phyloP scores from a whole-genome alignment of 2,329 filamentous ascomycete genomes.

The Blumeria hordei region DNA sequence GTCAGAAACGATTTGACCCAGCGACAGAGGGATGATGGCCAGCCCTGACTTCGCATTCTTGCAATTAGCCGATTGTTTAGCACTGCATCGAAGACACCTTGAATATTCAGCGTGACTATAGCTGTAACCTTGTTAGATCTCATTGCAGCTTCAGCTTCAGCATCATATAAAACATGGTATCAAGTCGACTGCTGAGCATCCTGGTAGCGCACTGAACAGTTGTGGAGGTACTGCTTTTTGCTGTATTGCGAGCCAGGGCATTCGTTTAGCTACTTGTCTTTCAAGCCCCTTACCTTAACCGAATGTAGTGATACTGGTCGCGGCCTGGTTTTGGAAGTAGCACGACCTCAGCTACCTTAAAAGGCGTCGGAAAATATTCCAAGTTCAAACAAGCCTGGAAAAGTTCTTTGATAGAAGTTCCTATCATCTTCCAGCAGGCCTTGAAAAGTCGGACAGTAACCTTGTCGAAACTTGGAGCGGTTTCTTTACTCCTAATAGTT shows the following conservation, averaged over 20 bases:
- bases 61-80: not conserved
- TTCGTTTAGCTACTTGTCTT: not conserved
- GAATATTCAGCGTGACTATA: not conserved
- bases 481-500: not conserved
- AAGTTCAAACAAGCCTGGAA: no score
- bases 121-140: not conserved
- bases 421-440: not conserved
- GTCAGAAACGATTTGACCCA: no score
- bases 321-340: not conserved
- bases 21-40: no score
- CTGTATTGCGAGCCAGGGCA: not conserved
- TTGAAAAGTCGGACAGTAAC: not conserved
- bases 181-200: not conserved
- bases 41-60: no score
- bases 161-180: not conserved
- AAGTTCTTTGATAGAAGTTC: not conserved
- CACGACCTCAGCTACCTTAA: not conserved
- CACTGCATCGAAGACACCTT: not conserved
- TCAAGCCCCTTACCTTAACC: not conserved
- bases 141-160: not conserved
- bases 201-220: not conserved
- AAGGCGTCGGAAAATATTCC: no score
- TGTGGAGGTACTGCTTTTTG: not conserved
- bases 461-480: not conserved
- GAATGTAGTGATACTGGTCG: not conserved